Evolutionary conservation across 306 rosid species (phyloP), one percentile per base, ranked within the genome.

Genomic region (Dalbergia oliveri): DNA sequence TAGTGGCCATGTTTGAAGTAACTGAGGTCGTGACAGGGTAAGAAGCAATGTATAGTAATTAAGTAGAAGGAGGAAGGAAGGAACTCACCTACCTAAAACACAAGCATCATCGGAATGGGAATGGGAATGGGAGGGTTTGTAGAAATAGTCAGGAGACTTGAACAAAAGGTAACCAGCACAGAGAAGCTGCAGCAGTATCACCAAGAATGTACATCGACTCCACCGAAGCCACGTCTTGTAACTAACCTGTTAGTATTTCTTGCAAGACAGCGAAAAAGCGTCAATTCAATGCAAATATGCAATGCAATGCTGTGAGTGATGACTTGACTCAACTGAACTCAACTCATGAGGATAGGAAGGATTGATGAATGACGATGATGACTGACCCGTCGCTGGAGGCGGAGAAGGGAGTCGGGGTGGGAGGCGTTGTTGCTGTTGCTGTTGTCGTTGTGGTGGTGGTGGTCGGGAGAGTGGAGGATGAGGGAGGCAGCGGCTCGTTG

Each of bases 181-280:
- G 21, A 81, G 34, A 75, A 88, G 84, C 78, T 94, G 98, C 63
- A 94, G 76, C 44, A 86, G 50, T 2, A 84, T 83, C 37, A 92
- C 58, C 5, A 83, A 37, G 7, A 82, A 6, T 0, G 88, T 83
- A 66, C 86, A 81, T 41, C 98, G 93, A 76, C 85, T 89, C 98
- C 98, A 94, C 91, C 89, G 76, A 6, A 92, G 83, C 97, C 98
- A 94, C 66, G 64, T 89, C 87, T 78, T 92, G 68, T 92, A 92
- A 83, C 72, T 83, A 19, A 70, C 73, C 97, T 37, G 31, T 26
- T 26, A 26, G 31, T 93, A 87, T 44, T 73, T 76, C 77, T 79
- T 82, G 81, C 69, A 79, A 75, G 41, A 61, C 34, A 35, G 33
- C n/a, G 63, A 43, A 74, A 69, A 11, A 41, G n/a, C 7, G 14